A percentile compares a stretch with the other conserved stretches of the same genome.
These are phyloP conservation scores for Gynochthodes officinalis DNA, from an alignment of 257 asterid species.

Conservation along the genomic window DNA sequence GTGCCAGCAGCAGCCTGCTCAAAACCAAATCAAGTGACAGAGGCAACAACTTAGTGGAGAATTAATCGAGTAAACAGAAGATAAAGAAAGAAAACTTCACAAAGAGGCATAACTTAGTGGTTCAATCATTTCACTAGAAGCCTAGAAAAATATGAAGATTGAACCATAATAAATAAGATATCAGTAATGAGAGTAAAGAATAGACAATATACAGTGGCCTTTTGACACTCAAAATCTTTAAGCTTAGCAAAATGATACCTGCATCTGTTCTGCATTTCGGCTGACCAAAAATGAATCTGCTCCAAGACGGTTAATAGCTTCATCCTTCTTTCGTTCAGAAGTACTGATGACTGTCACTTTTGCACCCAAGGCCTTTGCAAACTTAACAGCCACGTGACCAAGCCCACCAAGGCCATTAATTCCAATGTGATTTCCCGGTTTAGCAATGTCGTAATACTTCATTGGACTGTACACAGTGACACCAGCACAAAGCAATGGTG, in stretches of 20 bases:
- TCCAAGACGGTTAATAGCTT: slow-evolving; percentile 38
- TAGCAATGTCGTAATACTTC: slow-evolving; percentile 38
- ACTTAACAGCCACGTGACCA: slow-evolving; percentile 46
- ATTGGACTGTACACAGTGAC: slow-evolving; percentile 42
- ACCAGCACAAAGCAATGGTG: slow-evolving; percentile 52
- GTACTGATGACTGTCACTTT: slow-evolving; percentile 44
- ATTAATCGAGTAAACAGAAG: background rate
- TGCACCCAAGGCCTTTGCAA: slow-evolving; percentile 46
- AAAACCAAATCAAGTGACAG: background rate
- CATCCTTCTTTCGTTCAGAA: slow-evolving; percentile 35
- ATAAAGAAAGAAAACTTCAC: background rate
- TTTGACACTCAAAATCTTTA: background rate
- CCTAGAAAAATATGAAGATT: background rate
- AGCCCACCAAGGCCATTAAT: slow-evolving; percentile 53
- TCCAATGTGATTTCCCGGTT: slow-evolving; percentile 41
- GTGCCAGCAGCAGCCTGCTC: slow-evolving; percentile 35
- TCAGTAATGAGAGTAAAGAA: too few relatives aligned
- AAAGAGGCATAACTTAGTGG: background rate
- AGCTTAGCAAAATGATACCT: slow-evolving; percentile 14
- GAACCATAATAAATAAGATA: background rate
- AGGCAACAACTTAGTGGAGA: background rate
- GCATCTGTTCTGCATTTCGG: slow-evolving; percentile 28
- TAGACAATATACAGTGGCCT: background rate
- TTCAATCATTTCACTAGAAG: background rate
- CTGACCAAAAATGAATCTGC: slow-evolving; percentile 42